Conservation (phyloP, 306 rosid species). For the Dryas alaskensis region DNA sequence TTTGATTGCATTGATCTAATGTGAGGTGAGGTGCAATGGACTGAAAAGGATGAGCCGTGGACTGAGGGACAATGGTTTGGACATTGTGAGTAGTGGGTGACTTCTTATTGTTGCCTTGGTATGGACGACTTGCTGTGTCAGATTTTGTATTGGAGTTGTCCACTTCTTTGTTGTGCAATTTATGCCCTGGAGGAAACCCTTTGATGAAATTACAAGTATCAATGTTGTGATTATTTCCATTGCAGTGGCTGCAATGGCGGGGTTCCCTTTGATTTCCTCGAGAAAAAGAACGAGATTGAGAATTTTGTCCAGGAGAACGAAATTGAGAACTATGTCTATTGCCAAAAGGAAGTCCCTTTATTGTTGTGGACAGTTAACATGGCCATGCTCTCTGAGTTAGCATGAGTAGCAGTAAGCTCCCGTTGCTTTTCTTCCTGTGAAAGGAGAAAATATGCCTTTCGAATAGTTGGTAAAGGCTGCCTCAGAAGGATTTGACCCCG, state of each 20-base stretch:
- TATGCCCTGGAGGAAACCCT: not conserved
- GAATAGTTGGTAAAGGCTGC: not conserved
- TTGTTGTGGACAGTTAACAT: too few relatives aligned
- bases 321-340: too few relatives aligned
- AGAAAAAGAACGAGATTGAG: too few relatives aligned
- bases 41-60: not conserved
- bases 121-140: not conserved
- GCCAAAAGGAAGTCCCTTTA: too few relatives aligned
- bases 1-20: not conserved
- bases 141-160: too few relatives aligned
- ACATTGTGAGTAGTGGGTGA: not conserved
- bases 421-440: not conserved
- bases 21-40: not conserved
- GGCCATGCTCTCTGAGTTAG: too few relatives aligned
- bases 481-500: not conserved
- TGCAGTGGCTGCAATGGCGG: too few relatives aligned
- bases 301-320: too few relatives aligned
- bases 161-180: not conserved
- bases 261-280: too few relatives aligned
- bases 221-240: not conserved
- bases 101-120: not conserved
- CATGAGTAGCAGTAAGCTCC: too few relatives aligned
- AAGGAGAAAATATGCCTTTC: not conserved
- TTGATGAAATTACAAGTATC: not conserved
- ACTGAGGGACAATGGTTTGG: rapidly evolving